A percentile compares a stretch with the other conserved stretches of the same genome.
phyloP scores from a whole-genome alignment of 225 moss, liverwort and hornwort genomes.

The Antitrichia curtipendula region DNA sequence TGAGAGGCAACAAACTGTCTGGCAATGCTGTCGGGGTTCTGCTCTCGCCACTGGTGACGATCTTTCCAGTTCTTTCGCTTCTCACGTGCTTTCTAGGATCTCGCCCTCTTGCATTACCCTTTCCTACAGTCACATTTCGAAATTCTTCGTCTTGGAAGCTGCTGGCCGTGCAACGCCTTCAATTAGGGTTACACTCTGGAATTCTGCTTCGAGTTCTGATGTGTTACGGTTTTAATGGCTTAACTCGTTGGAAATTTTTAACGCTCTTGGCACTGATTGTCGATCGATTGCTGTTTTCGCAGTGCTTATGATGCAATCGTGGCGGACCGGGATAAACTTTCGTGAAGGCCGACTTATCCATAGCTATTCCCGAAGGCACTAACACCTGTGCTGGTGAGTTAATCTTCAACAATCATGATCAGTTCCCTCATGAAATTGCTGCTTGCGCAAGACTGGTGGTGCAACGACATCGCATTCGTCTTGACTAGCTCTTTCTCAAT shows the following conservation, averaged over 20 bases:
- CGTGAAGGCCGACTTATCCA: slow-evolving; percentile 58
- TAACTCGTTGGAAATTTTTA: background rate
- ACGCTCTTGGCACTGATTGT: background rate
- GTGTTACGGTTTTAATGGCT: background rate
- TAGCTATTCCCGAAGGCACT: slow-evolving; percentile 51
- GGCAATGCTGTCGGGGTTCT: slow-evolving; percentile 41
- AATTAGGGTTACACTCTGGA: background rate
- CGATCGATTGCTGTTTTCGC: background rate
- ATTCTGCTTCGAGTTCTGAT: background rate
- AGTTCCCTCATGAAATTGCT: background rate
- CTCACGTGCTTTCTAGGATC: background rate
- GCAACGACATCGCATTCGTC: background rate
- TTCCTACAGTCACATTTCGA: background rate
- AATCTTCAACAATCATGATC: background rate
- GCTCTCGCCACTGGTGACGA: slow-evolving; percentile 58
- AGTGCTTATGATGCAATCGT: slow-evolving; percentile 47
- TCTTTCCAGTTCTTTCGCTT: slow-evolving; percentile 33
- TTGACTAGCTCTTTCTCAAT: background rate
- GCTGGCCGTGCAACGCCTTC: background rate
- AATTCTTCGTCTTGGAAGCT: background rate
- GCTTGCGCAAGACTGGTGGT: background rate
- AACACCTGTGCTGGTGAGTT: slow-evolving; percentile 53
- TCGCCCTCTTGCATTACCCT: background rate
- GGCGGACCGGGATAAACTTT: slow-evolving; percentile 48
- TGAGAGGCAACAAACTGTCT: slow-evolving; percentile 55